Evolutionary conservation across 2,329 filamentous ascomycete genomes (phyloP), one percentile per base, ranked within the genome.

Genomic region (Pseudogymnoascus sp.): DNA sequence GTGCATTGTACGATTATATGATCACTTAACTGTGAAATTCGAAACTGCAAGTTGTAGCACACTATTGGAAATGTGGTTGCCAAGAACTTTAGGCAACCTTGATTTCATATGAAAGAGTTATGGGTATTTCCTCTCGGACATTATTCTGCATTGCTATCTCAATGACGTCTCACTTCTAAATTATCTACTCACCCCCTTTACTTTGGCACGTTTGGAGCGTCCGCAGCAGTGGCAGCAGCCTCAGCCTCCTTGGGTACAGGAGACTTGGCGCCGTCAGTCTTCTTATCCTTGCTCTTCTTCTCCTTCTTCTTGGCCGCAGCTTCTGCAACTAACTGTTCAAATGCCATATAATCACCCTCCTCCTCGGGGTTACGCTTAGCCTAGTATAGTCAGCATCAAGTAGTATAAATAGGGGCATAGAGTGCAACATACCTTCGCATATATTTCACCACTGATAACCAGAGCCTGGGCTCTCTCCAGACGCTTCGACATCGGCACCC

Each of bases 261-360:
- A n/a, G 60, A 23, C 39, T 71, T 69, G 19, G 62, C 57, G 11
- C 66, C 62, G 13, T 70, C 68, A 23, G 64, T 62, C 67, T 80
- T 75, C 66, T 80, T 73, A 68, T 80, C 79, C 70, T 79, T 78
- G 67, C 85, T 80, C 79, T 86, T 83, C 73, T 87, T 84, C 73
- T 85, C 83, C 69, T 95, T 92, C 78, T 97, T 96, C 84, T 98
- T 98, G 63, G 92, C 89, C 64, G 93, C 92, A 4, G 93, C 93
- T 75, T 99, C 95, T 61, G 95, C 93, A 77, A 99, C 96, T 64
- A 99, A 87, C 77, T 98, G 92, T 76, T 99, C 95, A 71, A 99
- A 99, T 14, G 93, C 93, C 85, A 99, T 96, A 78, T 96, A 98
- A 73, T 98, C 95, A 68, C 95, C 93, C 77, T 99, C 95, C 79